Evolutionary conservation across 2,329 filamentous ascomycete genomes (phyloP).

Genomic region (Trichoderma brevicompactum): DNA sequence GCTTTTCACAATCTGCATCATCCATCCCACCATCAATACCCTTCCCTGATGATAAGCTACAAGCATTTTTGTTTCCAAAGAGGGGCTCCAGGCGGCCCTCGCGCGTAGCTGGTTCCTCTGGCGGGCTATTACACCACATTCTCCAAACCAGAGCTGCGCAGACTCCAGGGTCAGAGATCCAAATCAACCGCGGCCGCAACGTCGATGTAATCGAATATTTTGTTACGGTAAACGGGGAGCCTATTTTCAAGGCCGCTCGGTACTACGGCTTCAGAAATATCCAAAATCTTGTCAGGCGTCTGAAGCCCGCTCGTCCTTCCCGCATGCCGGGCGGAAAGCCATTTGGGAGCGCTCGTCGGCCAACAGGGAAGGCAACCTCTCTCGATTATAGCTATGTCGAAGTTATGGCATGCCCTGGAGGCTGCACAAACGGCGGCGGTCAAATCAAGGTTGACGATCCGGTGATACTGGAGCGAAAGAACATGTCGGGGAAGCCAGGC

Average conservation of each 20-base stretch:
- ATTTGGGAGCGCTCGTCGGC: constrained; percentile 59
- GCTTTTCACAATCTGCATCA: constrained; percentile 64
- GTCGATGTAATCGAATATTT: constrained; percentile 87
- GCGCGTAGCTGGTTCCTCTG: constrained; percentile 74
- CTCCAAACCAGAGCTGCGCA: constrained; percentile 73
- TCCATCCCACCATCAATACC: constrained; percentile 46
- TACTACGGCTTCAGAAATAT: constrained; percentile 99
- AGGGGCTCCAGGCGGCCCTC: constrained; percentile 49
- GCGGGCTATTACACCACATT: constrained; percentile 86
- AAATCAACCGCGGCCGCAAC: constrained; percentile 78
- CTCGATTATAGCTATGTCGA: constrained; percentile 90
- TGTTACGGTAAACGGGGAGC: constrained; percentile 61
- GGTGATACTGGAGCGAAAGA: constrained; percentile 56
- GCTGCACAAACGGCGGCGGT: constrained; percentile 95
- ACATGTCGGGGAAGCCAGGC: constrained; percentile 61
- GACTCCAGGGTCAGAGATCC: constrained; percentile 73
- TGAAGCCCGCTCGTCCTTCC: constrained; percentile 80
- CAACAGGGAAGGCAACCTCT: constrained; percentile 52
- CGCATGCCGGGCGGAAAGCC: constrained; percentile 77
- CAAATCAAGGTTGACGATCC: constrained; percentile 91
- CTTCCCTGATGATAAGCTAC: constrained; percentile 75
- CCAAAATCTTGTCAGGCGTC: constrained; percentile 90
- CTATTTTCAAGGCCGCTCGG: constrained; percentile 78
- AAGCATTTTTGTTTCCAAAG: constrained; percentile 75
- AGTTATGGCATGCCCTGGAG: constrained; percentile 99